A percentile compares a stretch with the other conserved stretches of the same genome.
These are phyloP conservation scores for Botryotinia globosa DNA, from an alignment of 2,329 filamentous ascomycete species.

Conservation along the genomic window DNA sequence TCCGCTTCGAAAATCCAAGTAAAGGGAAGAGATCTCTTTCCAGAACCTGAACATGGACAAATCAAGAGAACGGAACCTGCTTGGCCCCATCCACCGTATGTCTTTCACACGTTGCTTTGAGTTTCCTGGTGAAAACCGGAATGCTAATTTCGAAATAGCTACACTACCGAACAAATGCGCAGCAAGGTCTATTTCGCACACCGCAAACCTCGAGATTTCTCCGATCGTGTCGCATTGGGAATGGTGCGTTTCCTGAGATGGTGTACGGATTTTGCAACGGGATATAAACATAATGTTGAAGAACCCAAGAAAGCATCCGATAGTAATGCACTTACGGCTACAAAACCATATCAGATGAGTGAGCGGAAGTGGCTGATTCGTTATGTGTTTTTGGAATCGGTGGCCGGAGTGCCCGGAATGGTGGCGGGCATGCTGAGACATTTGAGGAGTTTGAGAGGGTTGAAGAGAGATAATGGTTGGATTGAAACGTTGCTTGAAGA, in stretches of 20 bases:
- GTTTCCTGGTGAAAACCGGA: not conserved
- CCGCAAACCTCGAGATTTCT: slow-evolving; percentile 66
- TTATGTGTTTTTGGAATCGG: slow-evolving; percentile 90
- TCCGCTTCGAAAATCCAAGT: slow-evolving; percentile 32
- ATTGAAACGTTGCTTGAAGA: slow-evolving; percentile 82
- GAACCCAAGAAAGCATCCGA: slow-evolving; percentile 42
- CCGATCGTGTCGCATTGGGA: slow-evolving; percentile 76
- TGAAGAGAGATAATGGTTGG: slow-evolving; percentile 94
- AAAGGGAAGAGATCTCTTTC: slow-evolving; percentile 34
- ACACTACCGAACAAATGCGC: slow-evolving; percentile 76
- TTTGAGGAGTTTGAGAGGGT: slow-evolving; percentile 74
- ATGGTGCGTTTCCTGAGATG: slow-evolving; percentile 74
- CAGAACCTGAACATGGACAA: slow-evolving; percentile 34
- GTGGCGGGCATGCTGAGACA: slow-evolving; percentile 93
- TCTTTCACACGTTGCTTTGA: not conserved
- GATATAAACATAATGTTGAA: slow-evolving; percentile 68
- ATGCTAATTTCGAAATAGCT: slow-evolving; percentile 46
- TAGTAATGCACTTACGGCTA: slow-evolving; percentile 44
- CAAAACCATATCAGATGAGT: slow-evolving; percentile 65
- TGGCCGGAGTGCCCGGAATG: slow-evolving; percentile 95
- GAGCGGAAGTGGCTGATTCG: slow-evolving; percentile 87
- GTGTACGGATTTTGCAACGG: slow-evolving; percentile 78
- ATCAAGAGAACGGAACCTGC: slow-evolving; percentile 63
- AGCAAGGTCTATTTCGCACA: slow-evolving; percentile 69
- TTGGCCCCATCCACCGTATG: slow-evolving; percentile 51